These are phyloP conservation scores for Xylariomycetidae sp. DNA, from an alignment of 2,329 filamentous ascomycete genomes.

Conservation along the genomic window DNA sequence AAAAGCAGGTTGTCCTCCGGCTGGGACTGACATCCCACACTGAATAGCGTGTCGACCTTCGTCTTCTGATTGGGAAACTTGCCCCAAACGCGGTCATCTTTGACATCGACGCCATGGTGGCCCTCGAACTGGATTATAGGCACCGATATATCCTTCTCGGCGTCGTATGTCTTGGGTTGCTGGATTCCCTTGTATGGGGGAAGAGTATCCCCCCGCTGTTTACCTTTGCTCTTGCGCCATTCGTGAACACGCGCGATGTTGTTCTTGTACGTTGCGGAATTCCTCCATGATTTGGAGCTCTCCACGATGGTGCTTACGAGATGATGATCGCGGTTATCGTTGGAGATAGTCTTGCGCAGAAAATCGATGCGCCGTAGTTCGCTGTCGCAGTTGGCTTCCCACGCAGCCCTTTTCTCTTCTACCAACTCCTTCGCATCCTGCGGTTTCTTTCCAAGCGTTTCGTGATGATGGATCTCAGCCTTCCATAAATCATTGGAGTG, in stretches of 20 bases:
- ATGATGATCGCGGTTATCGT: slow-evolving; percentile 11
- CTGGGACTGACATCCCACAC: not conserved
- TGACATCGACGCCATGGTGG: not conserved
- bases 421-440: not conserved
- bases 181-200: too few relatives aligned
- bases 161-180: slow-evolving; percentile 5
- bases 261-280: not conserved
- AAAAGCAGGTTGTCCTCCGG: slow-evolving; percentile 4
- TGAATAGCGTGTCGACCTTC: slow-evolving; percentile 8
- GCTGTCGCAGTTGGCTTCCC: not conserved
- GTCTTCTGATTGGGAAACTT: slow-evolving; percentile 21
- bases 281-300: slow-evolving; percentile 5
- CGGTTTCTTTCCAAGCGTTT: not conserved
- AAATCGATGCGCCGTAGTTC: slow-evolving; percentile 16
- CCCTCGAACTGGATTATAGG: slow-evolving; percentile 16
- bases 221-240: slow-evolving; percentile 3
- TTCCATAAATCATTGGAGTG: not conserved
- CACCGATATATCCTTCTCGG: slow-evolving; percentile 15
- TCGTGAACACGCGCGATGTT: not conserved
- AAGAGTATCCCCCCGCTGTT: not conserved
- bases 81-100: slow-evolving; percentile 6
- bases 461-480: not conserved
- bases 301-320: slow-evolving; percentile 7
- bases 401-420: not conserved
- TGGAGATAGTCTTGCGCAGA: slow-evolving; percentile 10